Evolutionary conservation across 495 filamentous ascomycete genomes (phyloP).

Genomic region (Parachaetomium inaequale): DNA sequence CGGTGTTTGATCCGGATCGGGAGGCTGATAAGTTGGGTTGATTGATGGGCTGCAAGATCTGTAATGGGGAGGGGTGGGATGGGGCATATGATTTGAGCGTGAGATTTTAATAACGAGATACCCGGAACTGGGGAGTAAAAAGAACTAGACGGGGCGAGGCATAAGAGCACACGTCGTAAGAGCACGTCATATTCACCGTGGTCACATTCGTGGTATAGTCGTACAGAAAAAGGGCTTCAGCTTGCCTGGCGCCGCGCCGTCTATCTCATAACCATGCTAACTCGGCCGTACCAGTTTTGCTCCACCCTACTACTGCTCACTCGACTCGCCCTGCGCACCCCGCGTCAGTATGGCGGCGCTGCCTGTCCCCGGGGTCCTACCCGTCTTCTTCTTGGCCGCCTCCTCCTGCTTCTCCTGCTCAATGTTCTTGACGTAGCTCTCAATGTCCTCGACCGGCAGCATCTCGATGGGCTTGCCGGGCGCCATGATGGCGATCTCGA

Average conservation of each 20-base stretch:
- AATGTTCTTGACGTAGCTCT: slow-evolving; percentile 94
- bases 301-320: slow-evolving; percentile 30
- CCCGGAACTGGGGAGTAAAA: not conserved
- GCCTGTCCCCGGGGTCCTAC: slow-evolving; percentile 70
- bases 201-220: slow-evolving; percentile 10
- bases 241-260: not conserved
- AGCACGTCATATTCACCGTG: not conserved
- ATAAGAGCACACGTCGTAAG: too few species aligned
- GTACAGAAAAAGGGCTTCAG: slow-evolving; percentile 7
- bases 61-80: not conserved
- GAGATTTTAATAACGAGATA: slow-evolving; percentile 2
- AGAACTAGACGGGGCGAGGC: too few species aligned
- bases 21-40: slow-evolving; percentile 73
- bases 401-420: slow-evolving; percentile 99
- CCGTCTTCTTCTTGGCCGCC: slow-evolving; percentile 92
- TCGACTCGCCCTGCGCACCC: slow-evolving; percentile 51
- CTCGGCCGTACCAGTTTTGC: not conserved
- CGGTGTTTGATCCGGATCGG: slow-evolving; percentile 70
- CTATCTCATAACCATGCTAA: slow-evolving; percentile 1
- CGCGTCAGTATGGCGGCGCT: slow-evolving; percentile 71
- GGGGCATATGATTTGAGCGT: slow-evolving; percentile 1
- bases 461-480: slow-evolving; percentile 91
- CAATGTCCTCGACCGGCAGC: slow-evolving; percentile 91
- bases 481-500: slow-evolving; percentile 98
- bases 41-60: slow-evolving; percentile 6